Percentiles rank a stretch among this genome's conserved stretches.
These are phyloP conservation scores for Dovyalis caffra DNA, from an alignment of 345 rosid genomes.

Conservation along the genomic window DNA sequence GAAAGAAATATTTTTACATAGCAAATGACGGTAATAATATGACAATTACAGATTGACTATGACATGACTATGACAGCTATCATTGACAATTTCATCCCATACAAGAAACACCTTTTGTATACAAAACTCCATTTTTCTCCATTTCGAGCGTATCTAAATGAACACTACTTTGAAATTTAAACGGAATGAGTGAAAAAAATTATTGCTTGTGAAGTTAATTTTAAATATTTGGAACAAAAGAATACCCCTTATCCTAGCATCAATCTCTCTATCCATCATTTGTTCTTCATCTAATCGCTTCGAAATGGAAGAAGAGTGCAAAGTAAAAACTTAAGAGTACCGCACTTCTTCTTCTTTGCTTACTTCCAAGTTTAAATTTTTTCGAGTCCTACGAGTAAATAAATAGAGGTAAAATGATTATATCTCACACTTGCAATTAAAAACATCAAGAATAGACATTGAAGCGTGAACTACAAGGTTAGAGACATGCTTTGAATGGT, in stretches of 20 bases:
- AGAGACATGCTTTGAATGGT: conserved; percentile 23
- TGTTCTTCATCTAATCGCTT: conserved; percentile 23
- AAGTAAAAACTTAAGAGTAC: conserved; percentile 37
- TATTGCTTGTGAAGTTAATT: too few relatives aligned
- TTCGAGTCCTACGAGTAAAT: conserved; percentile 22
- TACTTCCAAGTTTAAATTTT: neutral
- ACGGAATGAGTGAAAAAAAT: neutral
- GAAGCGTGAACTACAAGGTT: neutral
- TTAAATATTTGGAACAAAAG: too few relatives aligned
- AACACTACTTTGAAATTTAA: too few relatives aligned
- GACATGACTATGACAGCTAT: too few relatives aligned
- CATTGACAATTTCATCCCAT: too few relatives aligned
- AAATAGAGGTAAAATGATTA: neutral
- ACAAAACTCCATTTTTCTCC: too few relatives aligned
- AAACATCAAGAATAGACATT: neutral
- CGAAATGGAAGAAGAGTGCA: conserved; percentile 43
- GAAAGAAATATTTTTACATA: too few relatives aligned
- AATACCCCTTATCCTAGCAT: conserved; percentile 51
- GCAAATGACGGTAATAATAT: too few relatives aligned
- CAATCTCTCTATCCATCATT: conserved; percentile 38
- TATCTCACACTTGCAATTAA: too few relatives aligned
- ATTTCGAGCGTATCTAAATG: too few relatives aligned
- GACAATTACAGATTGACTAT: too few relatives aligned
- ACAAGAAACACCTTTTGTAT: too few relatives aligned
- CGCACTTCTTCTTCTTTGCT: conserved; percentile 20